These are phyloP conservation scores for Ogataea paraovalis DNA, from an alignment of 805 yeast species.

Conservation along the genomic window DNA sequence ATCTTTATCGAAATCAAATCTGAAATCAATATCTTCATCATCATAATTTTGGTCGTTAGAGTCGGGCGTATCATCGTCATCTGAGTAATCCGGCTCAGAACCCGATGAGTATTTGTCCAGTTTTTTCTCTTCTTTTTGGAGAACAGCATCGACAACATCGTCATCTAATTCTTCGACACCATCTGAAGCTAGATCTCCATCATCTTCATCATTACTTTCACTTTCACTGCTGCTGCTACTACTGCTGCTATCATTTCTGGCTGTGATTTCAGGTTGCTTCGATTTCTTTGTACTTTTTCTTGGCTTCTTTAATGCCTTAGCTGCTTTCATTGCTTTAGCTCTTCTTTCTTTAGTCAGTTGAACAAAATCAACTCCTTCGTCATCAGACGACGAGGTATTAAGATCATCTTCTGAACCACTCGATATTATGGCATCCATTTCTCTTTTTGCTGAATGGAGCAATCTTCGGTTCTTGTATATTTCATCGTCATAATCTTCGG, in stretches of 20 bases:
- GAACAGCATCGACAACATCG: conserved; percentile 39
- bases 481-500: conserved; percentile 31
- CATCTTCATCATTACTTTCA: conserved; percentile 1
- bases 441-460: conserved; percentile 15
- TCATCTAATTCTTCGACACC: conserved; percentile 40
- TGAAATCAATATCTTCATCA: conserved; percentile 33
- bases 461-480: conserved; percentile 26
- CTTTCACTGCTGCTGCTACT: not conserved
- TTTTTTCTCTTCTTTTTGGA: conserved; percentile 38
- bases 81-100: conserved; percentile 11
- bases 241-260: not conserved
- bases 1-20: conserved; percentile 35
- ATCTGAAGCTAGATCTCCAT: conserved; percentile 7
- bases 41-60: conserved; percentile 28
- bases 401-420: conserved; percentile 36
- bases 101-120: conserved; percentile 22
- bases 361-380: conserved; percentile 68
- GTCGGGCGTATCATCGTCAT: conserved; percentile 21
- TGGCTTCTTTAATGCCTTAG: conserved; percentile 25
- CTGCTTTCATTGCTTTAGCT: conserved; percentile 50
- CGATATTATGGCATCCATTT: conserved; percentile 25
- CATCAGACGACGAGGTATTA: conserved; percentile 49
- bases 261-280: conserved; percentile 6
- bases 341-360: conserved; percentile 66
- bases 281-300: conserved; percentile 15